These are phyloP conservation scores for Lactifluus rugatus DNA, from an alignment of 768 basidiomycete genomes.

Conservation along the genomic window DNA sequence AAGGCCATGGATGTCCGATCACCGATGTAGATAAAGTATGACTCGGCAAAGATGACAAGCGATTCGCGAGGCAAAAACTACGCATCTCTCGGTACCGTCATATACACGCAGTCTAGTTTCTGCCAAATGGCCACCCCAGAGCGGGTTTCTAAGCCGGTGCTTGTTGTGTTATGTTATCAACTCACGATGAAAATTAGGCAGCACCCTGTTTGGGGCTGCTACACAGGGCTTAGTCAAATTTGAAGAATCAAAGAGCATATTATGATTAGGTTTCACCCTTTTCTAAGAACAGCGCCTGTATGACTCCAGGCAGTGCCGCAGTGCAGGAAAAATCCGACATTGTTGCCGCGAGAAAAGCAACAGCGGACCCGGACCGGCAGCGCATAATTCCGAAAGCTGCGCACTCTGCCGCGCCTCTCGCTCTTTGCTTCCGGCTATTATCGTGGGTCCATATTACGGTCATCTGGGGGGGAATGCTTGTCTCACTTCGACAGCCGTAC, in stretches of 20 bases:
- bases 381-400: too few species aligned
- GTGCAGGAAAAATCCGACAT: slow-evolving; percentile 37
- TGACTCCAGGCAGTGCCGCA: slow-evolving; percentile 54
- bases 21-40: too few species aligned
- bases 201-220: slow-evolving; percentile 47
- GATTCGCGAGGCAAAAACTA: too few species aligned
- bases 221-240: neutral
- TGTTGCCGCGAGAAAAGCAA: neutral
- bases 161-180: slow-evolving; percentile 42
- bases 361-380: too few species aligned
- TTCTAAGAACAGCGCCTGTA: slow-evolving; percentile 57
- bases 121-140: slow-evolving; percentile 59
- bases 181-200: slow-evolving; percentile 55
- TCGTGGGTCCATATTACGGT: too few species aligned
- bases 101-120: too few species aligned
- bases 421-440: too few species aligned
- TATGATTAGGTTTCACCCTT: slow-evolving; percentile 34
- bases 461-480: too few species aligned
- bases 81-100: too few species aligned
- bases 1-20: too few species aligned
- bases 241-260: neutral
- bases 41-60: too few species aligned
- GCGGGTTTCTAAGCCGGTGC: slow-evolving; percentile 35
- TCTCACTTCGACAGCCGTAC: neutral
- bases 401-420: too few species aligned